Evolutionary conservation across 2,329 filamentous ascomycete species (phyloP), one percentile per base, ranked within the genome.

Genomic region (Penicillium sp.): DNA sequence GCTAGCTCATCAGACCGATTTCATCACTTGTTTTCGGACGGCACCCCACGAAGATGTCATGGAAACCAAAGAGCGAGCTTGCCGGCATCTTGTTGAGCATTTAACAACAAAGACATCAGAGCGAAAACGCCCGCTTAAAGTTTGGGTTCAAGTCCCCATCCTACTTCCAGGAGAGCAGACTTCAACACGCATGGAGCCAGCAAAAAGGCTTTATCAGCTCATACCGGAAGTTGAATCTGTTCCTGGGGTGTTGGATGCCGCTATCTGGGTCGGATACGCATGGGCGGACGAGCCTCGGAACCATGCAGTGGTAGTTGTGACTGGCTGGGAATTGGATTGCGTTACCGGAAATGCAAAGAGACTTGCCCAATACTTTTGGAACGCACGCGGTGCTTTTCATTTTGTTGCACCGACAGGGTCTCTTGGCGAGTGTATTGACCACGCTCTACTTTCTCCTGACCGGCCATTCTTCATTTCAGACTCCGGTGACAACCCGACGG

Each of bases 201-300:
- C 79, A 0, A 76, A 77, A 52, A 71, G 74, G 41, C 76, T 83
- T 0, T 83, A 83, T 54, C 76, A 68, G 1, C 72, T 76, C 0
- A 73, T 83, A 0, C 71, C 78, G 1, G 63, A 58, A 0, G 73
- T 80, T 0, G 78, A 78, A 60, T 67, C 67, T 0, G 52, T 55
- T 7, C 58, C 71, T 0, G 76, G 74, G 0, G 67, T 82, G 1
- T 64, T 81, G 10, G 80, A 83, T 58, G 80, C 79, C 0, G 78
- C 78, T 0, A 73, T 82, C 23, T 83, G 80, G 80, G 80, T 82
- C 0, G 80, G 80, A 2, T 83, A 83, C 55, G 76, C 80, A 1
- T 82, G 80, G 80, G 80, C 80, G 0, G 80, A 83, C 52, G 80
- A 81, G 60, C 78, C 78, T 18, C 72, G 80, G 17, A 80, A 82